A percentile compares a stretch with the other conserved stretches of the same genome.
Conservation (phyloP, 1,139 yeast species). For the Suhomyces guaymorum region DNA sequence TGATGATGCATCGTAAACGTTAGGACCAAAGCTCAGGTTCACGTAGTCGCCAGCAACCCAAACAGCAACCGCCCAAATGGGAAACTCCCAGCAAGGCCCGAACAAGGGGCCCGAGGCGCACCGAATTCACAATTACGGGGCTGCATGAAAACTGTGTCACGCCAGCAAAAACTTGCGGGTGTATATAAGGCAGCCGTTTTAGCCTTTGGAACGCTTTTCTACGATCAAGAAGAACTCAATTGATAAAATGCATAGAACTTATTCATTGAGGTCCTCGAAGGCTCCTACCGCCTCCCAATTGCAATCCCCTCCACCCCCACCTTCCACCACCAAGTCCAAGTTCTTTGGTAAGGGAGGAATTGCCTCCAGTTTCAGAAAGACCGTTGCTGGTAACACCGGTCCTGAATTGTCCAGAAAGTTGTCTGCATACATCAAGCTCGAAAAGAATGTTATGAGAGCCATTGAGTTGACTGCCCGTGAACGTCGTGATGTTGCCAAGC, state of each 20-base stretch:
- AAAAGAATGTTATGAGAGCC: conserved; percentile 93
- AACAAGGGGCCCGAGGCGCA: conserved; percentile 12
- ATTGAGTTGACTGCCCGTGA: conserved; percentile 92
- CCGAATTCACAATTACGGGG: conserved; percentile 11
- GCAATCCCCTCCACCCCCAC: conserved; percentile 92
- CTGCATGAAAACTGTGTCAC: conserved; percentile 10
- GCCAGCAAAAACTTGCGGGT: conserved; percentile 7
- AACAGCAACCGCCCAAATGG: conserved; percentile 9
- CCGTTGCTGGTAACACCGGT: conserved; percentile 91
- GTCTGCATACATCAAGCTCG: conserved; percentile 89
- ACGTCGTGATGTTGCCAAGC: conserved; percentile 95
- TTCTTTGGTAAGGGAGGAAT: conserved; percentile 92
- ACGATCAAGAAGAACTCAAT: background rate
- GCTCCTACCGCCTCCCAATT: conserved; percentile 97
- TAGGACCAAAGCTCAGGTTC: no score
- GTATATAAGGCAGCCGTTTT: conserved; percentile 9
- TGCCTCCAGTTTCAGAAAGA: conserved; percentile 77
- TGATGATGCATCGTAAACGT: no score
- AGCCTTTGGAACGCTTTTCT: background rate
- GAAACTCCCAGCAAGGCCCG: conserved; percentile 11
- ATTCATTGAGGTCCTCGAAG: conserved; percentile 89
- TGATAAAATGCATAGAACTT: conserved; percentile 89
- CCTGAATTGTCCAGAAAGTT: conserved; percentile 93
- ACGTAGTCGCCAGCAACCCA: conserved; percentile 6
- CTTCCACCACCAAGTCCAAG: conserved; percentile 78